Percentiles rank a stretch among this genome's conserved stretches.
Evolutionary conservation across 2,329 filamentous ascomycete species (phyloP).

Genomic region (Fusarium chuoi): DNA sequence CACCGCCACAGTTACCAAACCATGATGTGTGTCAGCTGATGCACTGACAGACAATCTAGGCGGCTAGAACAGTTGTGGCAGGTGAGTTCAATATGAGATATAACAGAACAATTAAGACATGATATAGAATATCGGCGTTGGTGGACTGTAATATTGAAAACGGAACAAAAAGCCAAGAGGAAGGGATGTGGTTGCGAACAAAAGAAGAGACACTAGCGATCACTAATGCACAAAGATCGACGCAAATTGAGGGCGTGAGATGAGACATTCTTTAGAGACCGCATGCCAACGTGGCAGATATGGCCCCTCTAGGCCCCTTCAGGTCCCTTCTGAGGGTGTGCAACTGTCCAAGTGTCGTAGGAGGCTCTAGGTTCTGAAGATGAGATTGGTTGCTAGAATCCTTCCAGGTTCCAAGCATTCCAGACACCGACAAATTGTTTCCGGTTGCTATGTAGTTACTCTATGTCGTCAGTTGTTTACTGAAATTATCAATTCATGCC

Average conservation of each 20-base stretch:
- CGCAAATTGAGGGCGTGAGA: constrained; percentile 18
- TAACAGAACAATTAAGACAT: background rate
- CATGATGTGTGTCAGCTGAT: constrained; percentile 24
- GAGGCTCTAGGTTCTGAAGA: constrained; percentile 15
- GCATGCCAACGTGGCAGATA: constrained; percentile 34
- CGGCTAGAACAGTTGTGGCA: background rate
- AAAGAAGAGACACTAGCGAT: constrained; percentile 16
- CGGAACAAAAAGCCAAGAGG: background rate
- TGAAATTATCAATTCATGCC: background rate
- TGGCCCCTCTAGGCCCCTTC: background rate
- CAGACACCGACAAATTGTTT: constrained; percentile 18
- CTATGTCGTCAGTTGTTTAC: constrained; percentile 19
- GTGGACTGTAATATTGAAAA: background rate
- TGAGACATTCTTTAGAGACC: constrained; percentile 23
- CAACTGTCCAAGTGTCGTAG: constrained; percentile 8
- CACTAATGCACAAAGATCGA: constrained; percentile 25
- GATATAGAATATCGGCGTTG: background rate
- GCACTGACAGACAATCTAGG: background rate
- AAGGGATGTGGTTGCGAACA: constrained; percentile 12
- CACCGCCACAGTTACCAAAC: constrained; percentile 32
- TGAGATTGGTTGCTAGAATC: constrained; percentile 17
- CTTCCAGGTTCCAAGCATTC: constrained; percentile 18
- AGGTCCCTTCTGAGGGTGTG: background rate
- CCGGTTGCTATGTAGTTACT: constrained; percentile 24
- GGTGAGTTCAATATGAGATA: background rate